Base-by-base conservation (phyloP, 1,139 yeast genomes). In the Kodamaea anthophila region DNA sequence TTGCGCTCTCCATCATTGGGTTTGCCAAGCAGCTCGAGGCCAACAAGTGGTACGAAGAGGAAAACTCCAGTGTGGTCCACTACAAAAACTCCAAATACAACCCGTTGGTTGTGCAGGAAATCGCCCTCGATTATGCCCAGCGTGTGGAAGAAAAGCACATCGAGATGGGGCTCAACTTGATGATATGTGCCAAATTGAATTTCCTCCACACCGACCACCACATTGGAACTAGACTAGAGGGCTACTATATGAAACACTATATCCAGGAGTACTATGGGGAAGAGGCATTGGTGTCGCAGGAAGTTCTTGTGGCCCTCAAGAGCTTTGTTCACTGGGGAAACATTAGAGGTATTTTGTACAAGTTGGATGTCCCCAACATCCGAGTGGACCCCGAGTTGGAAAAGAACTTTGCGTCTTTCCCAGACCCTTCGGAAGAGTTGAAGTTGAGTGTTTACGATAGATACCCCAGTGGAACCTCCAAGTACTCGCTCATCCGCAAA, bases 301-400 rank as follows among this genome's bases (percentile, higher is more conserved):
- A 65, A 28, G 69, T 71, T 11, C 58, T 69, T 34, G 56, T 65
- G 22, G 74, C 77, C 0, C 51, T 73, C 25, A 65, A 72, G 38
- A 68, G 74, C 26, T 71, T 72, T 40, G 71, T 68, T 12, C 77
- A 73, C 46, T 73, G 78, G 78, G 74, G 74, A 12, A 66, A 70
- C 30, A 70, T 69, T 30, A 60, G 63, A 36, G 75, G 77, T 4
- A 51, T 71, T 7, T 49, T 73, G 26, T 57, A 61, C 39, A 60
- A 58, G 37, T 44, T 72, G 28, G 64, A 58, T 2, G 56, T 72
- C 2, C 71, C 71, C 9, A 55, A 64, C 30, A 42, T 72, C 22
- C 47, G 52, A 21, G 43, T 66, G 0, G 53, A 56, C 18, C 49
- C 48, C 5, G 56, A 52, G 11, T 46, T 65, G 22, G 42, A 40